Evolutionary conservation across 495 filamentous ascomycete genomes (phyloP).

Genomic region (Aspergillus diversus): DNA sequence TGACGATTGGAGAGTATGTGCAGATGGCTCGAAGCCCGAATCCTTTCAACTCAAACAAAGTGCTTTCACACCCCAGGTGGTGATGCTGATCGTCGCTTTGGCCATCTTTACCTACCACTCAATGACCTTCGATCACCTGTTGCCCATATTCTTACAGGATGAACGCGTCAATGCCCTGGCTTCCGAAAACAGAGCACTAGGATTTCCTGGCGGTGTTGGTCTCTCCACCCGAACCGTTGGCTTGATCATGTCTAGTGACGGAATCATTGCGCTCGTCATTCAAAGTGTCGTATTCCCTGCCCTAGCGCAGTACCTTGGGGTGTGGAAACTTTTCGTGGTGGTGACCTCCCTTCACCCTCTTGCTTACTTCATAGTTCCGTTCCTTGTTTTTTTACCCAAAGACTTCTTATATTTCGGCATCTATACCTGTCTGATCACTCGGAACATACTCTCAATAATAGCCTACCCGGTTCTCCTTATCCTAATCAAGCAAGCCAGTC

Average conservation of each 20-base stretch:
- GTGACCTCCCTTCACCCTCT: conserved; percentile 78
- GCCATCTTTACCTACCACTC: conserved; percentile 86
- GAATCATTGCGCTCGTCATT: conserved; percentile 76
- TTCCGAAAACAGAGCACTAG: conserved; percentile 43
- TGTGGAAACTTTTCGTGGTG: conserved; percentile 72
- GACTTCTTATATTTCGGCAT: conserved; percentile 66
- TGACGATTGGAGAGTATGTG: conserved; percentile 51
- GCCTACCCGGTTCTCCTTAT: conserved; percentile 80
- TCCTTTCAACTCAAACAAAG: conserved; percentile 41
- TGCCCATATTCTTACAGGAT: conserved; percentile 86
- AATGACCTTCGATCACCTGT: conserved; percentile 84
- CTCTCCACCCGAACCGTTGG: conserved; percentile 74
- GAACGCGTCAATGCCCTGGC: conserved; percentile 41
- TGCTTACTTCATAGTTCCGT: conserved; percentile 75
- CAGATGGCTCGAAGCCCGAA: conserved; percentile 47
- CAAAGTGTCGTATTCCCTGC: conserved; percentile 77
- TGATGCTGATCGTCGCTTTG: conserved; percentile 70
- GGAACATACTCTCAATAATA: conserved; percentile 77
- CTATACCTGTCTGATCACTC: conserved; percentile 69
- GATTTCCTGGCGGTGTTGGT: conserved; percentile 75
- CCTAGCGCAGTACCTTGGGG: conserved; percentile 69
- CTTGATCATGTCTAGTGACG: conserved; percentile 78
- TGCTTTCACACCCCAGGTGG: conserved; percentile 66
- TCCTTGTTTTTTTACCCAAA: conserved; percentile 63
- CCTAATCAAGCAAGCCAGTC: conserved; percentile 81